Percentiles rank a stretch among this genome's conserved stretches.
phyloP scores from a whole-genome alignment of 495 filamentous ascomycete genomes.

The Aspergillus egyptiacus region DNA sequence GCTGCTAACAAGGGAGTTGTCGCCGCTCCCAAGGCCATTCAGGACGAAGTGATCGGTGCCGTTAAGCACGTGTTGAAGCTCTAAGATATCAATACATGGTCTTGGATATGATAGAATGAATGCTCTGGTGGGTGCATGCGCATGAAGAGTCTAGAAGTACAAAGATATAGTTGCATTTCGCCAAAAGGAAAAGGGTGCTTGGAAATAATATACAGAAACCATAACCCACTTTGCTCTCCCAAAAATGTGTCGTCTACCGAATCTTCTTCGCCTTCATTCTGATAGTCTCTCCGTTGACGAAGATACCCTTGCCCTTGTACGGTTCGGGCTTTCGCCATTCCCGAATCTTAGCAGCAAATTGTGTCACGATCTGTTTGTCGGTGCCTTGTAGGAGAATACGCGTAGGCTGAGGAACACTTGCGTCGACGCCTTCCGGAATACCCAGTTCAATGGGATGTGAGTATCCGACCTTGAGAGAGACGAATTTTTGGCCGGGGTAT shows the following conservation, averaged over 20 bases:
- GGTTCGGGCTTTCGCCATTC: slow-evolving; percentile 89
- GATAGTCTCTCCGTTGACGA: slow-evolving; percentile 94
- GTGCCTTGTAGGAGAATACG: slow-evolving; percentile 83
- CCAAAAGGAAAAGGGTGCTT: slow-evolving; percentile 22
- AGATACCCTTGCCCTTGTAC: slow-evolving; percentile 99
- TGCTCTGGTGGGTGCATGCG: slow-evolving; percentile 14
- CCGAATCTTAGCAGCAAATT: slow-evolving; percentile 83
- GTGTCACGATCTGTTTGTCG: slow-evolving; percentile 77
- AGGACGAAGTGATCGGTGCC: slow-evolving; percentile 69
- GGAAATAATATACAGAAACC: slow-evolving; percentile 40
- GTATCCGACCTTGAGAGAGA: slow-evolving; percentile 90
- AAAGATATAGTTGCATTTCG: slow-evolving; percentile 23
- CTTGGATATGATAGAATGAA: slow-evolving; percentile 11
- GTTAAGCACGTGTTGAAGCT: slow-evolving; percentile 72
- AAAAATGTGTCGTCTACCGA: slow-evolving; percentile 52
- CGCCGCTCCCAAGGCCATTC: slow-evolving; percentile 70
- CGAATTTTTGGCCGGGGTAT: slow-evolving; percentile 78
- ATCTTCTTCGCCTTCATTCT: slow-evolving; percentile 98
- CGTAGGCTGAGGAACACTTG: slow-evolving; percentile 88
- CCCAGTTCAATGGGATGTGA: slow-evolving; percentile 89
- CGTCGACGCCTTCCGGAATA: slow-evolving; percentile 76
- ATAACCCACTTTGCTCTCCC: slow-evolving; percentile 18
- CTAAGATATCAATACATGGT: slow-evolving; percentile 27
- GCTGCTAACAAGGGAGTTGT: slow-evolving; percentile 87
- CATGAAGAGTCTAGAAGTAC: slow-evolving; percentile 32